These are phyloP conservation scores for Exophiala oligosperma DNA, from an alignment of 2,329 filamentous ascomycete species.

Conservation along the genomic window DNA sequence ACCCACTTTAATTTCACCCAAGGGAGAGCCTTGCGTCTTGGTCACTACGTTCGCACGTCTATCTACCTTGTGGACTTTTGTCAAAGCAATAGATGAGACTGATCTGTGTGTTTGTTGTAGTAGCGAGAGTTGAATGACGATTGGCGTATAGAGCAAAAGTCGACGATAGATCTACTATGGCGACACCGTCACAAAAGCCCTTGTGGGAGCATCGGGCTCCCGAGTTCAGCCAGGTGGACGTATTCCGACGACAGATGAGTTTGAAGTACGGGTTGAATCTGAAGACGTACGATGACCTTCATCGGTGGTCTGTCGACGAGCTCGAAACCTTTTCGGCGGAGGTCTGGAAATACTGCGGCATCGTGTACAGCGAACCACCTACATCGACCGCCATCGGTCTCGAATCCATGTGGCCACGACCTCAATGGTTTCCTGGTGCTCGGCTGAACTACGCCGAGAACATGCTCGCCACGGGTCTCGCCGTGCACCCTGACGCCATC, in stretches of 20 bases:
- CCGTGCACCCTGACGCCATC: conserved; percentile 39
- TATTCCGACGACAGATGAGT: not conserved
- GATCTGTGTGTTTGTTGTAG: too few relatives aligned
- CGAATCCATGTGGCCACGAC: not conserved
- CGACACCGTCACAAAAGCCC: not conserved
- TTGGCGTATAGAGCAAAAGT: not conserved
- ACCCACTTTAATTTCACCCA: not conserved
- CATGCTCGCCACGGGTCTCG: conserved; percentile 31
- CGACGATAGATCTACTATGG: not conserved
- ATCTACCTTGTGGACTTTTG: too few relatives aligned
- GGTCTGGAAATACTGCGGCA: not conserved
- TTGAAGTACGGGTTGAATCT: not conserved
- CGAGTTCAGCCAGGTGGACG: not conserved
- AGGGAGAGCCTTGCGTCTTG: too few relatives aligned
- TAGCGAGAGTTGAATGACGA: too few relatives aligned
- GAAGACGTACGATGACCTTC: not conserved
- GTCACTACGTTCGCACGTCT: too few relatives aligned
- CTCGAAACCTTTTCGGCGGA: not conserved
- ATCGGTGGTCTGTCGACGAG: not conserved
- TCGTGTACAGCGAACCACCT: not conserved
- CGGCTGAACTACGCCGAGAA: not conserved
- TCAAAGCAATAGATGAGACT: too few relatives aligned
- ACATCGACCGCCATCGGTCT: not conserved
- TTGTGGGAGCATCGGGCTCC: not conserved
- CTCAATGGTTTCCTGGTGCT: not conserved